A percentile compares a stretch with the other conserved stretches of the same genome.
Evolutionary conservation across 2,329 filamentous ascomycete genomes (phyloP).

Genomic region (Hymenotorrendiella dingleyae): DNA sequence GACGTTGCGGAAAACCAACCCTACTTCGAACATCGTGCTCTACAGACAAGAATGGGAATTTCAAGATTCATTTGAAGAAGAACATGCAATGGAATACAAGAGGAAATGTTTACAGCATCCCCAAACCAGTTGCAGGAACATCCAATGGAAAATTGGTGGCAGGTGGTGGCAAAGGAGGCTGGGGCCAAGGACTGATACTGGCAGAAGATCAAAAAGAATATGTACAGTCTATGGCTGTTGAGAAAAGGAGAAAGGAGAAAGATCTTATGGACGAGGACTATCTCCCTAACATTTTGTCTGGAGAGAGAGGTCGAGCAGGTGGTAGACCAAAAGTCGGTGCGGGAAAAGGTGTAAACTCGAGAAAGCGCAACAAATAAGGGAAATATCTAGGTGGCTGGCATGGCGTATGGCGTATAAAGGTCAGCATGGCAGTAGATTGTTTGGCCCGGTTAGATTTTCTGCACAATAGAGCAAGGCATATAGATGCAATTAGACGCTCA

Average conservation of each 20-base stretch:
- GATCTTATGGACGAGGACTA: constrained; percentile 96
- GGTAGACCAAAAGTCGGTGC: constrained; percentile 76
- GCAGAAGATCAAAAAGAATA: constrained; percentile 98
- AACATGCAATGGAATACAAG: constrained; percentile 96
- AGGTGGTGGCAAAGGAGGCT: constrained; percentile 77
- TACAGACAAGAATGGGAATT: constrained; percentile 73
- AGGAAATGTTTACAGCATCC: constrained; percentile 87
- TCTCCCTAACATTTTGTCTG: constrained; percentile 76
- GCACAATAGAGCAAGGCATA: too few species aligned
- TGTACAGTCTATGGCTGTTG: constrained; percentile 53
- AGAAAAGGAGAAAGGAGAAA: constrained; percentile 62
- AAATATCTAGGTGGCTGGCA: background rate
- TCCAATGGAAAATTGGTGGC: constrained; percentile 65
- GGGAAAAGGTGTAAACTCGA: constrained; percentile 80
- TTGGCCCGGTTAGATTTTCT: too few species aligned
- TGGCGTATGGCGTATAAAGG: constrained; percentile 9
- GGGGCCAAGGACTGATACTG: constrained; percentile 78
- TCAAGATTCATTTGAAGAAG: constrained; percentile 81
- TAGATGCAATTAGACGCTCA: too few species aligned
- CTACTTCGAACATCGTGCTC: constrained; percentile 81
- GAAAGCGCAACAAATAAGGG: constrained; percentile 44
- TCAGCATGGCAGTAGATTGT: too few species aligned
- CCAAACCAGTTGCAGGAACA: constrained; percentile 78
- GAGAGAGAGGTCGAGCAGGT: constrained; percentile 59
- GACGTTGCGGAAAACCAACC: constrained; percentile 80